Conservation (phyloP, 2,329 filamentous ascomycete species). For the Berkeleyomyces rouxiae region DNA sequence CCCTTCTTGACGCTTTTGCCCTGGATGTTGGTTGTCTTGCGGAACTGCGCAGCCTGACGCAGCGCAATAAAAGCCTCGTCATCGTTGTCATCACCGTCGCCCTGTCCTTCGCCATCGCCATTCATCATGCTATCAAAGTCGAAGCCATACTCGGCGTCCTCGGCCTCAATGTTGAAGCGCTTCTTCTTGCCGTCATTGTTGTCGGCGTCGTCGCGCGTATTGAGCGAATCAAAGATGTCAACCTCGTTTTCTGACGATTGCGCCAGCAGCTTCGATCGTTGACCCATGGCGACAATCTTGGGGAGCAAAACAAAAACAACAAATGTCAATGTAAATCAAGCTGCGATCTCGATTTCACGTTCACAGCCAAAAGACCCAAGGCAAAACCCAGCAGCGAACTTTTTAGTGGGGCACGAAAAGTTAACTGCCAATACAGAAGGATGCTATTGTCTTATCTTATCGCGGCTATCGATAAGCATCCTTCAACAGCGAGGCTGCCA, state of each 20-base stretch:
- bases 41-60: conserved; percentile 70
- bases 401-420: conserved; percentile 4
- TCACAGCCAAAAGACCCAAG: not conserved
- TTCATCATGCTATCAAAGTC: conserved; percentile 47
- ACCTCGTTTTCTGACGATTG: conserved; percentile 68
- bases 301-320: not conserved
- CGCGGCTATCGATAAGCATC: conserved; percentile 7
- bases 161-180: conserved; percentile 5
- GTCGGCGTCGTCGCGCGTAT: conserved; percentile 40
- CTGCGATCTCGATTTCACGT: not conserved
- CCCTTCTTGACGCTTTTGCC: conserved; percentile 83
- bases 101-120: conserved; percentile 22
- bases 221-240: conserved; percentile 69
- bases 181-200: conserved; percentile 25
- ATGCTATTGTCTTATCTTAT: conserved; percentile 1
- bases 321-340: not conserved
- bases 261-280: conserved; percentile 61
- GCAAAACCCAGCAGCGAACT: conserved; percentile 8
- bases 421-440: not conserved
- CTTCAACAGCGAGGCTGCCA: not conserved
- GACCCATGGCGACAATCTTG: conserved; percentile 38
- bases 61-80: conserved; percentile 87
- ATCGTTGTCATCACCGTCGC: conserved; percentile 40
- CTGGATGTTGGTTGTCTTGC: conserved; percentile 68
- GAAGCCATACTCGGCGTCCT: conserved; percentile 28